Base-by-base conservation (phyloP, 163 green algal genomes). In the Trebouxiophyceae sp. region DNA sequence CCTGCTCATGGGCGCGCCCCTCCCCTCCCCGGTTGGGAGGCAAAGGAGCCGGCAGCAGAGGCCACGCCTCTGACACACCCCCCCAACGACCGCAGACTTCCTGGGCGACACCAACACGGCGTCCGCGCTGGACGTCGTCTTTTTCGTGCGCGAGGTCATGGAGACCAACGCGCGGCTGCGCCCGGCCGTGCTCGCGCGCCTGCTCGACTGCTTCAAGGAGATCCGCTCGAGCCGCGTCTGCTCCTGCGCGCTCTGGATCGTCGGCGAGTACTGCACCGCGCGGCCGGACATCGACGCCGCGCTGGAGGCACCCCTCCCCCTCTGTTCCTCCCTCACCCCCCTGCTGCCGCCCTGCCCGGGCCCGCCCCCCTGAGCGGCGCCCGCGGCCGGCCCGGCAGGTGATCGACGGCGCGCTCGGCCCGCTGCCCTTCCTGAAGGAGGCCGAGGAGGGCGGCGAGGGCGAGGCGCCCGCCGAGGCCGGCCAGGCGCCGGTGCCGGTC, bases 141-240 rank as follows among this genome's bases (percentile, higher is more conserved):
- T 92, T 76, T 98, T 99, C 72, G 85, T 99, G 34, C 82, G 95
- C 6, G 95, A 99, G 71, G 97, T 98, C 62, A 88, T 91, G 67
- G 85, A 97, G 73, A 96, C 91, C 57, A 93, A 90, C 65, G 45
- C 69, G 22, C 69, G 71, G 54, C 81, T 96, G 65, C 81, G 87
- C 19, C 60, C 73, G 23, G 73, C 71, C 45, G 86, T 96, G 65
- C 66, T 96, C 27, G 79, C 89, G 73, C 80, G 86, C 7, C 78
- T 96, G 69, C 70, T 88, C 33, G 88, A 95, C 67, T 87, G 73
- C 12, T 93, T 96, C 73, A 79, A 75, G 26, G 70, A 91, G 71
- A 91, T 97, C 45, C 77, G 86, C 24, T 88, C 88, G 26, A 85
- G 83, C 22, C 87, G 94, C 8, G 94, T 99, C 56, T 89, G 80